Conservation (phyloP, 371 early-diverging fungal genomes). For the Choanephora cucurbitarum region DNA sequence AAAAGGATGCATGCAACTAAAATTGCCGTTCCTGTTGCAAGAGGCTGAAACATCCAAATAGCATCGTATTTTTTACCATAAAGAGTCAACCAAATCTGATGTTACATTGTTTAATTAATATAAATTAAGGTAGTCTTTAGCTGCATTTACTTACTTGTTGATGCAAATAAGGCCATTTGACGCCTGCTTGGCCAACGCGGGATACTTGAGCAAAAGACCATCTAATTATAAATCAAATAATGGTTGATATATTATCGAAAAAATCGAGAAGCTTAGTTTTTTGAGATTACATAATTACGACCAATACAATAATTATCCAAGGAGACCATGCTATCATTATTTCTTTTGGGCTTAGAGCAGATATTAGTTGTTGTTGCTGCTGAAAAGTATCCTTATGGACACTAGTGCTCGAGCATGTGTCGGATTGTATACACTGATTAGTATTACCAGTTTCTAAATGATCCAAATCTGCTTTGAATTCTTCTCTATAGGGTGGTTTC, state of each 20-base stretch:
- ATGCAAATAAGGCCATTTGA: constrained; percentile 41
- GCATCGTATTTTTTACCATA: constrained; percentile 45
- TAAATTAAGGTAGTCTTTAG: too few relatives aligned
- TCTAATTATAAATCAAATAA: too few relatives aligned
- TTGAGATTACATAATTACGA: constrained; percentile 37
- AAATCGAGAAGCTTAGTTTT: too few relatives aligned
- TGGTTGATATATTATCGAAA: too few relatives aligned
- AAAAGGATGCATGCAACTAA: constrained; percentile 28
- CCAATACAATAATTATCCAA: constrained; percentile 38
- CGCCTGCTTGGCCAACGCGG: constrained; percentile 26
- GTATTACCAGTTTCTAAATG: background rate
- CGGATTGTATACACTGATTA: too few relatives aligned
- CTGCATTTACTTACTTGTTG: constrained; percentile 28
- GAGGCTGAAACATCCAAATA: constrained; percentile 44
- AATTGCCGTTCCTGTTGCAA: constrained; percentile 47
- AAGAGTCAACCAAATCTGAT: constrained; percentile 39
- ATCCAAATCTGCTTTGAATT: constrained; percentile 30
- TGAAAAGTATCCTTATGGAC: background rate
- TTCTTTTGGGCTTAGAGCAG: constrained; percentile 22
- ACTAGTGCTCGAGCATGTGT: too few relatives aligned
- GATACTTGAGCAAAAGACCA: constrained; percentile 42
- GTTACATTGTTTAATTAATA: background rate
- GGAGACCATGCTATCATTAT: constrained; percentile 40
- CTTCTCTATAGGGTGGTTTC: constrained; percentile 40
- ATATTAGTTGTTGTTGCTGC: background rate